Evolutionary conservation across 805 yeast species (phyloP).

Genomic region (Candida patagonica): DNA sequence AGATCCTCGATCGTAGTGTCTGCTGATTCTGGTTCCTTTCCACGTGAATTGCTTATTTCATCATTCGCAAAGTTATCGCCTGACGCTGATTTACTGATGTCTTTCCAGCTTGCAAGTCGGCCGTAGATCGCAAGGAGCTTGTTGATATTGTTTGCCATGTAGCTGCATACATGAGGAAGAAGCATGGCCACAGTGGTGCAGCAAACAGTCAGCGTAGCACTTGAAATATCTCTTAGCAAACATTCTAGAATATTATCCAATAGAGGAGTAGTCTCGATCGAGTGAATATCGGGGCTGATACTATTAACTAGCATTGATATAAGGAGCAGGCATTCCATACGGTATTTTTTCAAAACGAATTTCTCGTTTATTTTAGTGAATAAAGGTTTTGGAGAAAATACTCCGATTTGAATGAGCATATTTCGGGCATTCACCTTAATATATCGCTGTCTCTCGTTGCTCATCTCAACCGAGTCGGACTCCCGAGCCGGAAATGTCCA

Average conservation of each 20-base stretch:
- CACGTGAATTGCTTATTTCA: neutral
- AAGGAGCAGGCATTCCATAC: conserved; percentile 34
- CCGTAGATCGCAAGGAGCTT: conserved; percentile 38
- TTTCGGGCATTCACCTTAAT: conserved; percentile 36
- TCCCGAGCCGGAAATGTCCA: conserved; percentile 4
- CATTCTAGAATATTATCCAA: conserved; percentile 33
- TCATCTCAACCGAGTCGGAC: conserved; percentile 25
- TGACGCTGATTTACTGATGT: conserved; percentile 8
- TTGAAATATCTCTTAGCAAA: conserved; percentile 34
- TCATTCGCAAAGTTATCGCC: conserved; percentile 6
- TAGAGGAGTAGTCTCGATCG: conserved; percentile 30
- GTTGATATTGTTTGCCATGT: conserved; percentile 28
- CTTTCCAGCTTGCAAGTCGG: conserved; percentile 34
- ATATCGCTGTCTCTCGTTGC: conserved; percentile 42
- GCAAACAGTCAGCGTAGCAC: conserved; percentile 32
- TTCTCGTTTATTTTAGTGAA: conserved; percentile 31
- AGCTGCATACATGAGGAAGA: conserved; percentile 38
- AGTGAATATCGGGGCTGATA: conserved; percentile 24
- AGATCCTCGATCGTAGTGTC: neutral
- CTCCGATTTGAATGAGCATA: conserved; percentile 36
- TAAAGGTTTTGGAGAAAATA: conserved; percentile 30
- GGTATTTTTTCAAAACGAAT: conserved; percentile 27
- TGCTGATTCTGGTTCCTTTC: too few relatives aligned
- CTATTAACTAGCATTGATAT: conserved; percentile 31
- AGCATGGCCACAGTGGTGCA: conserved; percentile 33